A percentile compares a stretch with the other conserved stretches of the same genome.
Evolutionary conservation across 2,329 filamentous ascomycete genomes (phyloP).

Genomic region (Furcasterigmium furcatum): DNA sequence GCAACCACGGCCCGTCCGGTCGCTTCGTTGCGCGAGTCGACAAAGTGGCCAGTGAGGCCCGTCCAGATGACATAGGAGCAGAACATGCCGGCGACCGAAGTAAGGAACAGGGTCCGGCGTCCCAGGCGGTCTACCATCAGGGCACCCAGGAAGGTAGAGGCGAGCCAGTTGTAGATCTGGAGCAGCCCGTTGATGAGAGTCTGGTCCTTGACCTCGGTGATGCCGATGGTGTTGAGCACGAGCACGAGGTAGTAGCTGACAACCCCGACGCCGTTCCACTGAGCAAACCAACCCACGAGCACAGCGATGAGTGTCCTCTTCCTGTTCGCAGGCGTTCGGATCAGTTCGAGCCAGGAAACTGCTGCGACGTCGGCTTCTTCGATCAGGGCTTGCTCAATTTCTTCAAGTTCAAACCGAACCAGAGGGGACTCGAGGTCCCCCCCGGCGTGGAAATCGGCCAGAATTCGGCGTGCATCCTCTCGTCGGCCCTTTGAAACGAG

Average conservation of each 20-base stretch:
- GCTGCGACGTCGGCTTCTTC: conserved; percentile 1
- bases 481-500: conserved; percentile 5
- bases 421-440: conserved; percentile 27
- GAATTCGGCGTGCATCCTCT: conserved; percentile 10
- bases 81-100: conserved; percentile 26
- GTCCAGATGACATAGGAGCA: conserved; percentile 34
- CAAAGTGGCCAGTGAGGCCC: conserved; percentile 18
- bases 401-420: conserved; percentile 34
- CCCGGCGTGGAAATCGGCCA: conserved; percentile 22
- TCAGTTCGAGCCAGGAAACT: conserved; percentile 3
- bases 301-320: conserved; percentile 19
- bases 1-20: conserved; percentile 23
- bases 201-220: conserved; percentile 29
- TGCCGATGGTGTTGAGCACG: conserved; percentile 23
- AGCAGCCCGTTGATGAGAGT: conserved; percentile 34
- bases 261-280: conserved; percentile 25
- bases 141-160: conserved; percentile 10
- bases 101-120: conserved; percentile 26
- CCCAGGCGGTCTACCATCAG: conserved; percentile 22
- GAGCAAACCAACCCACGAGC: conserved; percentile 18
- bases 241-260: conserved; percentile 33
- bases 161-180: conserved; percentile 12
- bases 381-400: conserved; percentile 27
- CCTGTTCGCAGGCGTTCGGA: conserved; percentile 23
- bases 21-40: conserved; percentile 11